These are phyloP conservation scores for Pythium phragmitis DNA, from an alignment of 352 stramenopile species.

Conservation along the genomic window DNA sequence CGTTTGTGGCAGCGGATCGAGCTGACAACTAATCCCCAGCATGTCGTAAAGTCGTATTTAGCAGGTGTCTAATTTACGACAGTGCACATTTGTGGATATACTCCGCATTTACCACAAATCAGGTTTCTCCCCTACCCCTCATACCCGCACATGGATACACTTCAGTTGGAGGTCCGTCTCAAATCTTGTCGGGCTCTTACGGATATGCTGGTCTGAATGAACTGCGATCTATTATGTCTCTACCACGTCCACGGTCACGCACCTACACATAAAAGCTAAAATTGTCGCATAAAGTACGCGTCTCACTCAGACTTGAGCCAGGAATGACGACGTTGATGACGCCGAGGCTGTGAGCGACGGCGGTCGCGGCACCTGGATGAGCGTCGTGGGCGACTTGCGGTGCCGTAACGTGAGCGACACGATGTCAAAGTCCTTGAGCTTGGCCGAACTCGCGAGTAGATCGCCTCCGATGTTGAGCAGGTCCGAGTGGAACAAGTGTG, in stretches of 20 bases:
- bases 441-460: slow-evolving; percentile 22
- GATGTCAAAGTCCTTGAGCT: slow-evolving; percentile 27
- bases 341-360: slow-evolving; percentile 14
- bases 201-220: neutral
- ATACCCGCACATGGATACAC: neutral
- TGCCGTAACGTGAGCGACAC: slow-evolving; percentile 28
- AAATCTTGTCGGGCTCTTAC: neutral
- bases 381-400: slow-evolving; percentile 6
- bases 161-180: neutral
- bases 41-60: no score
- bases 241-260: neutral
- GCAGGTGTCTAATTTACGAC: neutral
- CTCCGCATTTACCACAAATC: neutral
- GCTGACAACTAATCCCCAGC: no score
- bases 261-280: neutral
- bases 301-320: slow-evolving; percentile 1
- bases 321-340: slow-evolving; percentile 18
- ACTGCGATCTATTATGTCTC: neutral
- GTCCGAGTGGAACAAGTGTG: slow-evolving; percentile 22
- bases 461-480: slow-evolving; percentile 27
- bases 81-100: neutral
- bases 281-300: neutral
- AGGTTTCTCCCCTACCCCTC: neutral
- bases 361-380: slow-evolving; percentile 24
- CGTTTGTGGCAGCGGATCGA: no score